Percentiles rank a stretch among this genome's conserved stretches.
Evolutionary conservation across 306 rosid genomes (phyloP).

Genomic region (Cucurbita maxima): DNA sequence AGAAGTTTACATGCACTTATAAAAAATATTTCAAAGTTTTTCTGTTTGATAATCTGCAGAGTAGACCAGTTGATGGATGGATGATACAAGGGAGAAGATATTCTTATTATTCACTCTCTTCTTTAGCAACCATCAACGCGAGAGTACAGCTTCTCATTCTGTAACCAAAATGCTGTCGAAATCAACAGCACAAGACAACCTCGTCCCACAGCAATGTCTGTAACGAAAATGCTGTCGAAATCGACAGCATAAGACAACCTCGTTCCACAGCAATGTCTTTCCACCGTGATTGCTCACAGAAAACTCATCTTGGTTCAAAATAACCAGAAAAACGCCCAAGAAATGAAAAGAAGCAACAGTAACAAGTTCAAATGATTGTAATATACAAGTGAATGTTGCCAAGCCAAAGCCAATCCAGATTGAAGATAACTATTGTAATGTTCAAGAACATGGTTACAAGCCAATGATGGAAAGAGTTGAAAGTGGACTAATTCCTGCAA

Average conservation of each 20-base stretch:
- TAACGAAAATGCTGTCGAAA: conserved; percentile 32
- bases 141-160: not conserved
- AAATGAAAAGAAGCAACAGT: not conserved
- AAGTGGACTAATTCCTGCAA: not conserved
- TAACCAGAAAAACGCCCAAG: not conserved
- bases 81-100: conserved; percentile 64
- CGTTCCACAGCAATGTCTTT: not conserved
- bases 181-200: conserved; percentile 10
- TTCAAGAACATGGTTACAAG: not conserved
- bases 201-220: not conserved
- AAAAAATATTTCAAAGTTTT: not conserved
- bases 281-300: not conserved
- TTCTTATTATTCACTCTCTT: conserved; percentile 81
- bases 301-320: not conserved
- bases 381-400: not conserved
- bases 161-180: conserved; percentile 28
- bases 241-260: conserved; percentile 4
- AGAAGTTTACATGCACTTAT: too few relatives aligned
- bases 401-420: not conserved
- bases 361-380: not conserved
- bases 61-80: conserved; percentile 96
- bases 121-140: conserved; percentile 30
- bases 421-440: not conserved
- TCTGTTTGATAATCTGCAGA: conserved; percentile 28
- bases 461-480: not conserved